These are phyloP conservation scores for Aspergillus sp. DNA, from an alignment of 2,329 filamentous ascomycete species.

Conservation along the genomic window DNA sequence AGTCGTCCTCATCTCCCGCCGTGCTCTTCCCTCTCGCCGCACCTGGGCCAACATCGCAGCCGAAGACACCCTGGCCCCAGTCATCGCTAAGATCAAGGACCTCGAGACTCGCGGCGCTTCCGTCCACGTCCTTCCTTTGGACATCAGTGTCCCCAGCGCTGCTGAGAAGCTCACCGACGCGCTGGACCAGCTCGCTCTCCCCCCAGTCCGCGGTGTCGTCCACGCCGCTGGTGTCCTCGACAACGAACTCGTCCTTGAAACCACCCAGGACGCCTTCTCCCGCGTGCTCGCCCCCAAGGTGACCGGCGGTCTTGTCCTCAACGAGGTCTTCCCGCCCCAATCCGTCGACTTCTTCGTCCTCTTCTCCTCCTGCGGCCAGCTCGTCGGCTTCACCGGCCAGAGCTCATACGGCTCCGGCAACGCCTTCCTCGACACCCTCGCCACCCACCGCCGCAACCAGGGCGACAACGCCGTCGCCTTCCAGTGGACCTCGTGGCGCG, in stretches of 20 bases:
- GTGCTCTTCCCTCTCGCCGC: conserved; percentile 29
- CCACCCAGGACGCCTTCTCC: conserved; percentile 12
- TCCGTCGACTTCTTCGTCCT: conserved; percentile 27
- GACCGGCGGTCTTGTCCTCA: conserved; percentile 25
- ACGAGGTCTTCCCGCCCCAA: conserved; percentile 24
- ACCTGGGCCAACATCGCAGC: conserved; percentile 17
- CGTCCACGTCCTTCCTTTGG: conserved; percentile 28
- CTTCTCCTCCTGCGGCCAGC: conserved; percentile 27
- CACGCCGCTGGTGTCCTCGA: conserved; percentile 39
- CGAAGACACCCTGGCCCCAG: not conserved
- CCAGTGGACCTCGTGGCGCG: conserved; percentile 42
- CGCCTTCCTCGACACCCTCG: conserved; percentile 30
- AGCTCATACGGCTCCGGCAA: conserved; percentile 25
- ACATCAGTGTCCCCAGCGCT: conserved; percentile 25
- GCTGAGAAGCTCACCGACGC: conserved; percentile 11
- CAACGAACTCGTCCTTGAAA: conserved; percentile 30
- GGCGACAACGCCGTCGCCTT: conserved; percentile 41
- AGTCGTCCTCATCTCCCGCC: conserved; percentile 38
- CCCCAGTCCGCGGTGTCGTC: conserved; percentile 37
- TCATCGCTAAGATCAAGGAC: conserved; percentile 19
- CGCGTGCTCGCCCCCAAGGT: conserved; percentile 34
- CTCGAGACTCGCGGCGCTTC: conserved; percentile 30
- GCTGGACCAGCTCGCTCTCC: conserved; percentile 31
- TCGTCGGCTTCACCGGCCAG: conserved; percentile 25
- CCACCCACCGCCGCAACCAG: conserved; percentile 19